Evolutionary conservation across 2,329 filamentous ascomycete genomes (phyloP), one percentile per base, ranked within the genome.

Genomic region (Apiospora arundinis): DNA sequence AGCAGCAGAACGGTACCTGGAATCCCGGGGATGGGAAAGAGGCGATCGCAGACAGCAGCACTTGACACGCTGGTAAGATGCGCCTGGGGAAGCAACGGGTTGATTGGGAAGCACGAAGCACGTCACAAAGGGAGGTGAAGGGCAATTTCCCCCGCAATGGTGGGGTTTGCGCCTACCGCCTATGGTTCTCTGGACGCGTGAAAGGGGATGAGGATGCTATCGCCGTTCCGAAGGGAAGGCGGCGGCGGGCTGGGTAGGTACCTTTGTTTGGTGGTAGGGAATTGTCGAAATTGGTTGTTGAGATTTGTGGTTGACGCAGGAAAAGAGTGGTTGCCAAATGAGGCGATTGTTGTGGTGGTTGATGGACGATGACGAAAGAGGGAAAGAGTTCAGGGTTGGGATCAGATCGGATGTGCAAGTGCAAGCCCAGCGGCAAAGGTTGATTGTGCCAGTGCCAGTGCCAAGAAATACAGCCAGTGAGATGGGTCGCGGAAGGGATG

Each of bases 141-240:
- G 32, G 12, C 56, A 63, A 40, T 63, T 68, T 72, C 77, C 77
- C 79, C 78, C 78, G 78, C 78, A 76, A 76, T 76, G 74, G 79
- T 78, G 77, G 79, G 78, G 78, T 80, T 80, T 80, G 79, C 79
- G 79, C 79, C 78, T 79, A 77, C 76, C 74, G 70, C 75, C 77
- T 72, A 74, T 67, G 71, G 70, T 73, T 72, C 72, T n/a, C 32
- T 40, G 32, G 32, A 40, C 56, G 56, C 56, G 56, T 63, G 56
- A 63, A 63, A 40, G 56, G 56, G 28, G 56, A 60, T 37, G 52
- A 25, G 25, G 40, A 45, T 45, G 42, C 42, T n/a, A 32, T 63
- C 56, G 32, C 32, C 9, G 6, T 6, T 23, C 16, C 8, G 56
- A 63, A 40, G 11, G 7, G 56, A n/a, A 63, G 11, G 21, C 56